phyloP scores from a whole-genome alignment of 148 eudicot species.

The Linanthus parryae region DNA sequence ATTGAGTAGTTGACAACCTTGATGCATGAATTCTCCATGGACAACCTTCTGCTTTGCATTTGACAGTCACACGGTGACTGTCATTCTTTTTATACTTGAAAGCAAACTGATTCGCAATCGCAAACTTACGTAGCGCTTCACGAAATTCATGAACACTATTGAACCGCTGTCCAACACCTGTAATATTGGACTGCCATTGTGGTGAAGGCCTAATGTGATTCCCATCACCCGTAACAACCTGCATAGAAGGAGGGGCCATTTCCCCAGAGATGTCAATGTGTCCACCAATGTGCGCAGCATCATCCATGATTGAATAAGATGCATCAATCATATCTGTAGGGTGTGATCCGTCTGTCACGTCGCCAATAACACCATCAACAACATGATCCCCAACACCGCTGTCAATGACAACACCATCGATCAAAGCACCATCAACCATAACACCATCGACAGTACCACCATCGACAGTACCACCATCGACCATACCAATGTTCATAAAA shows the following conservation, averaged over 20 bases:
- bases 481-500: too few species aligned
- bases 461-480: too few species aligned
- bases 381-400: background rate
- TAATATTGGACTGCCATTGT: conserved; percentile 82
- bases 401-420: background rate
- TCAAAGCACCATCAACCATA: background rate
- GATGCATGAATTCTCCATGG: conserved; percentile 99
- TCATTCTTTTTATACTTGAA: conserved; percentile 89
- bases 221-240: conserved; percentile 45
- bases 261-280: conserved; percentile 41
- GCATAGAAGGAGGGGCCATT: conserved; percentile 24
- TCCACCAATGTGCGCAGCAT: conserved; percentile 30
- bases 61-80: conserved; percentile 94
- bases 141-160: conserved; percentile 82
- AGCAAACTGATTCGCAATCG: conserved; percentile 89
- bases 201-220: conserved; percentile 66
- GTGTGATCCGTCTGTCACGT: conserved; percentile 47
- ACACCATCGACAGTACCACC: too few species aligned
- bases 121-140: conserved; percentile 77
- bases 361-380: conserved; percentile 39
- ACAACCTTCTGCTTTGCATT: conserved; percentile 91
- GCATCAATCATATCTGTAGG: conserved; percentile 50
- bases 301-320: conserved; percentile 46
- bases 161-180: conserved; percentile 95
- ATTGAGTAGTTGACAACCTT: conserved; percentile 77